Base-by-base conservation (phyloP, 2,329 filamentous ascomycete genomes). In the Fusarium caatingaense region DNA sequence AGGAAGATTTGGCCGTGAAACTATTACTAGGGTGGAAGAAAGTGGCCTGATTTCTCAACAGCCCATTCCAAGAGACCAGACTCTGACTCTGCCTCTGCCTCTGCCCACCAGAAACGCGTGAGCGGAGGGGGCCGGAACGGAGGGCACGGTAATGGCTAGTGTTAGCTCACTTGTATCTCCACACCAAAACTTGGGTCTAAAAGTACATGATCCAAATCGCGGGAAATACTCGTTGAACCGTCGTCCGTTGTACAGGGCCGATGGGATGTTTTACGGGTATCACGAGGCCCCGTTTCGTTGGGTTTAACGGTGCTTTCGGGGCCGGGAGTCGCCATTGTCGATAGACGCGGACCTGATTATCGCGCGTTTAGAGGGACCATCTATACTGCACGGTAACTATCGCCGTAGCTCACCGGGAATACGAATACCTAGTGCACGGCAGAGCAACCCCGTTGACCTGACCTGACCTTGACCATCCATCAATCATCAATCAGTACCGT, bases 121-220 rank as follows among this genome's bases (percentile, higher is more conserved):
- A 74, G 72, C 72, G 72, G 72, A 69, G 71, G 65, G 69, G 69
- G 71, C 72, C 72, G 72, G 71, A 41, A 75, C 71, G 68, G 62
- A 72, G 60, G 41, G 56, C 41, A 56, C 56, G 60, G 30, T 13
- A 41, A 48, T 45, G n/a, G 6, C 3, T 5, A 8, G 18, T 51
- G 67, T 69, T 72, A 71, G 51, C 11, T 11, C 37, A 5, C 1
- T 60, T 25, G 71, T 74, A 47, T 12, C 42, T 30, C 5, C 6
- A 11, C 28, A 16, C 16, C 5, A 1, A 3, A 1, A 15, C 4
- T 1, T 4, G 1, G 4, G 1, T 7, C 1, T 3, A n/a, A 9
- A 23, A 15, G 8, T 72, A 74, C 72, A 11, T 30, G 4, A 2
- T 1, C 0, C 0, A 6, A 48, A 74, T 74, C 72, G 72, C 72